A percentile compares a stretch with the other conserved stretches of the same genome.
Evolutionary conservation across 139 green algal species (phyloP).

Genomic region (Chlamydomonas applanata): DNA sequence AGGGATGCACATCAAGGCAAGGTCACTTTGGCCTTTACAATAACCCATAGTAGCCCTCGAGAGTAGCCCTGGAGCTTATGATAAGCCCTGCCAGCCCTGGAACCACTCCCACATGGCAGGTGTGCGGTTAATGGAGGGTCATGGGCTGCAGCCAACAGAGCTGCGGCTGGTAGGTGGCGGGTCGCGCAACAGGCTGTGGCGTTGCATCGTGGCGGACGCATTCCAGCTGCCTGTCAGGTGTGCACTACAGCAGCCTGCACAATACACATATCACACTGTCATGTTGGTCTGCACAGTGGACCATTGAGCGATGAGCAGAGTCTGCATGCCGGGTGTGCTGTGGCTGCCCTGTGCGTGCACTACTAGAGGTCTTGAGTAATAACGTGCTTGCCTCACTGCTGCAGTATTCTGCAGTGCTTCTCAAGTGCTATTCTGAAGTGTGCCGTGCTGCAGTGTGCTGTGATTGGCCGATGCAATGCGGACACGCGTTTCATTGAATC

Average conservation of each 20-base stretch:
- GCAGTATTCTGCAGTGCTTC: too few relatives aligned
- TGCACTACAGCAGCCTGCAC: background rate
- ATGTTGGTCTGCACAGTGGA: background rate
- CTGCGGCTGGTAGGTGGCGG: conserved; percentile 83
- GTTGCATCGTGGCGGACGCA: conserved; percentile 78
- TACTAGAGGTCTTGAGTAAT: background rate
- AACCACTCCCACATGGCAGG: too few relatives aligned
- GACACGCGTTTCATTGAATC: too few relatives aligned
- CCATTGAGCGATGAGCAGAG: background rate
- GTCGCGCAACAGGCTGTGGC: conserved; percentile 76
- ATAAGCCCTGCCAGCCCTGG: too few relatives aligned
- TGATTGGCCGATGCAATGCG: too few relatives aligned
- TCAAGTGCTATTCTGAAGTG: too few relatives aligned
- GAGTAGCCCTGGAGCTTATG: too few relatives aligned
- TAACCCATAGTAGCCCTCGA: too few relatives aligned
- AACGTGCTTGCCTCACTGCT: background rate
- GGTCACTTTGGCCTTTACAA: too few relatives aligned
- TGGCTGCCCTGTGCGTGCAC: background rate
- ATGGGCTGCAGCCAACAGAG: conserved; percentile 42
- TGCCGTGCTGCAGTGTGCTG: too few relatives aligned
- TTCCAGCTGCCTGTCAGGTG: conserved; percentile 59
- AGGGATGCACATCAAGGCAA: too few relatives aligned
- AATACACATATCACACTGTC: background rate
- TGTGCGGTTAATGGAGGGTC: conserved; percentile 25
- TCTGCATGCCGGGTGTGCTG: background rate